phyloP scores from a whole-genome alignment of 176 grass and related monocot species.

The Panicum miliaceum region DNA sequence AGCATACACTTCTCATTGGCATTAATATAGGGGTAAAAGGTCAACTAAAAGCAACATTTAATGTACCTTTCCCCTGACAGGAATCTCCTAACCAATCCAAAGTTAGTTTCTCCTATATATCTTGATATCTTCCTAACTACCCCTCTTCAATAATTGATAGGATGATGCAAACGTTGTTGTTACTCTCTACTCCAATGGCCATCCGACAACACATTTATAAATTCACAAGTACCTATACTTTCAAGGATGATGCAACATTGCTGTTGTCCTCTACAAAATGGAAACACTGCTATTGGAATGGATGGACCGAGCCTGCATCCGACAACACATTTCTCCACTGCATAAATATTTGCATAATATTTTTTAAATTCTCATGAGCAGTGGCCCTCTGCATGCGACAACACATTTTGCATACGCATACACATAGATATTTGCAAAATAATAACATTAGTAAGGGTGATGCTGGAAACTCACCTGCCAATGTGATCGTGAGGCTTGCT shows the following conservation, averaged over 20 bases:
- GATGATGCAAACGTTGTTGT: conserved; percentile 37
- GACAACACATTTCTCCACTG: conserved; percentile 45
- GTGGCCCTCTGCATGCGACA: conserved; percentile 37
- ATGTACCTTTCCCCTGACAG: conserved; percentile 9
- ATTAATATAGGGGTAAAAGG: not conserved
- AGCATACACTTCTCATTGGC: conserved; percentile 33
- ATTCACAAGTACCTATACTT: conserved; percentile 27
- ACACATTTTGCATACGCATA: conserved; percentile 35
- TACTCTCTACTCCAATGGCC: conserved; percentile 44
- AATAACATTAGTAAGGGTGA: conserved; percentile 35
- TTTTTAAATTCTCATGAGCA: conserved; percentile 11
- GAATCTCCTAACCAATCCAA: conserved; percentile 33
- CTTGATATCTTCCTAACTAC: conserved; percentile 49
- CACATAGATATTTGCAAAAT: conserved; percentile 18
- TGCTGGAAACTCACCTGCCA: conserved; percentile 49
- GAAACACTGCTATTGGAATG: conserved; percentile 35
- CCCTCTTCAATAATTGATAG: conserved; percentile 42
- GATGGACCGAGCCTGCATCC: conserved; percentile 20
- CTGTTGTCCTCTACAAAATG: conserved; percentile 13
- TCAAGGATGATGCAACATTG: conserved; percentile 44
- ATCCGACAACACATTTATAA: conserved; percentile 56
- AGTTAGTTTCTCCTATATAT: conserved; percentile 37
- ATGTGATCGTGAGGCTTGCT: conserved; percentile 26
- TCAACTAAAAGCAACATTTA: conserved; percentile 35
- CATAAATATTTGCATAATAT: conserved; percentile 29